Evolutionary conservation across 352 stramenopile genomes (phyloP).

Genomic region (Phytophthora sp.): DNA sequence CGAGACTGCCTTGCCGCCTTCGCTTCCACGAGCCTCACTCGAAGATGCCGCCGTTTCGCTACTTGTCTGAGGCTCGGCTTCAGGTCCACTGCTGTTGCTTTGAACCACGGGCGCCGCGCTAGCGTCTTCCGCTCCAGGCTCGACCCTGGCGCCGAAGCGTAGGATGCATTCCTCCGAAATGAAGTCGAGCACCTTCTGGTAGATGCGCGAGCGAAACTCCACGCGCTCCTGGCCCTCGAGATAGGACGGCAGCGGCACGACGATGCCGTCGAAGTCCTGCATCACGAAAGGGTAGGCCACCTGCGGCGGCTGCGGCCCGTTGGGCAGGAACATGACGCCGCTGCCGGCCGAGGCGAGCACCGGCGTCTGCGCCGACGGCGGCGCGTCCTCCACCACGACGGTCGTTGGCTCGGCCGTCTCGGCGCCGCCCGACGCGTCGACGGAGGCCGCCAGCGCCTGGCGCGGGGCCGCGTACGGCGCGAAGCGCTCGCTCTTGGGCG

Average conservation of each 20-base stretch:
- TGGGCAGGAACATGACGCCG: slow-evolving; percentile 50
- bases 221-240: slow-evolving; percentile 72
- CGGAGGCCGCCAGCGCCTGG: neutral
- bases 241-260: slow-evolving; percentile 80
- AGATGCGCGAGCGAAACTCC: slow-evolving; percentile 79
- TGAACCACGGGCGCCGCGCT: neutral
- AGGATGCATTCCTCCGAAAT: slow-evolving; percentile 84
- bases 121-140: neutral
- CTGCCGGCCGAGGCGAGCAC: slow-evolving; percentile 13
- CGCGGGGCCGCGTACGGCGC: slow-evolving; percentile 27
- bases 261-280: slow-evolving; percentile 83
- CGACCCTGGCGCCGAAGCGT: slow-evolving; percentile 42
- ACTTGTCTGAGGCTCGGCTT: slow-evolving; percentile 9
- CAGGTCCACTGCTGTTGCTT: neutral
- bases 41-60: neutral
- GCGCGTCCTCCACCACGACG: slow-evolving; percentile 4
- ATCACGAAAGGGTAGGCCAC: slow-evolving; percentile 57
- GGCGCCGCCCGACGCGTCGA: neutral
- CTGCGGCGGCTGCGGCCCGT: slow-evolving; percentile 60
- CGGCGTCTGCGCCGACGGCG: neutral
- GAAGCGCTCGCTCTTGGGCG: slow-evolving; percentile 17
- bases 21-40: slow-evolving; percentile 1
- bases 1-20: neutral
- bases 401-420: neutral
- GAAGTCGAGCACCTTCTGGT: slow-evolving; percentile 85